Conservation (phyloP, 371 early-diverging fungal genomes). For the Actinomucor elegans region DNA sequence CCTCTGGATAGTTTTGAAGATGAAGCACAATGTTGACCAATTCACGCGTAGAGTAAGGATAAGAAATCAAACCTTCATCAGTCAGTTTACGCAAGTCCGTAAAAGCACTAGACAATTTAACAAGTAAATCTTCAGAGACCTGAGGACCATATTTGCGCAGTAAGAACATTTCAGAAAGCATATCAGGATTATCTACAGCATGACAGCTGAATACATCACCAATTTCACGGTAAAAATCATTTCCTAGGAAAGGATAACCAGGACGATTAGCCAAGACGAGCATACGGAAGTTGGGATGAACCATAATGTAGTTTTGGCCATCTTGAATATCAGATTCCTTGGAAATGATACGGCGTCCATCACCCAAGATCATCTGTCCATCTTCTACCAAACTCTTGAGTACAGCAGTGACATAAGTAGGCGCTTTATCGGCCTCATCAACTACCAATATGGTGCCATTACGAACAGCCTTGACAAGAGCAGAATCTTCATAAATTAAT, state of each 20-base stretch:
- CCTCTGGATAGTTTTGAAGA: constrained; percentile 73
- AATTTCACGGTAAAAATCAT: constrained; percentile 84
- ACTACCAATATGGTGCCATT: constrained; percentile 77
- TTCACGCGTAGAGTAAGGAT: constrained; percentile 89
- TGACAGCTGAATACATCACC: constrained; percentile 80
- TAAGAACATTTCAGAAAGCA: constrained; percentile 72
- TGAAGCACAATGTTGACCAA: constrained; percentile 80
- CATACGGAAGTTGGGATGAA: constrained; percentile 80
- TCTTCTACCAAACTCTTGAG: constrained; percentile 80
- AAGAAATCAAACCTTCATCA: constrained; percentile 77
- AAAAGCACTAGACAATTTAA: constrained; percentile 71
- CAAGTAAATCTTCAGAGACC: constrained; percentile 66
- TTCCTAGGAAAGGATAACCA: constrained; percentile 75
- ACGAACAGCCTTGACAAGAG: constrained; percentile 69
- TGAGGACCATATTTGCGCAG: constrained; percentile 75
- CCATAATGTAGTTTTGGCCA: constrained; percentile 48
- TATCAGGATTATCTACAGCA: constrained; percentile 82
- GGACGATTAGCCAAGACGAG: constrained; percentile 88
- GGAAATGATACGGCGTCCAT: constrained; percentile 77
- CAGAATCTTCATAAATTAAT: constrained; percentile 75
- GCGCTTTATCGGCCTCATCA: constrained; percentile 89
- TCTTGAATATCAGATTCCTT: constrained; percentile 47
- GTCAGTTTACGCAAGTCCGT: constrained; percentile 73
- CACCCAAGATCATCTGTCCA: constrained; percentile 84
- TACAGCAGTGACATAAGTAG: constrained; percentile 81